phyloP scores from a whole-genome alignment of 106 monocot genomes.

The Dioscorea zingiberensis region DNA sequence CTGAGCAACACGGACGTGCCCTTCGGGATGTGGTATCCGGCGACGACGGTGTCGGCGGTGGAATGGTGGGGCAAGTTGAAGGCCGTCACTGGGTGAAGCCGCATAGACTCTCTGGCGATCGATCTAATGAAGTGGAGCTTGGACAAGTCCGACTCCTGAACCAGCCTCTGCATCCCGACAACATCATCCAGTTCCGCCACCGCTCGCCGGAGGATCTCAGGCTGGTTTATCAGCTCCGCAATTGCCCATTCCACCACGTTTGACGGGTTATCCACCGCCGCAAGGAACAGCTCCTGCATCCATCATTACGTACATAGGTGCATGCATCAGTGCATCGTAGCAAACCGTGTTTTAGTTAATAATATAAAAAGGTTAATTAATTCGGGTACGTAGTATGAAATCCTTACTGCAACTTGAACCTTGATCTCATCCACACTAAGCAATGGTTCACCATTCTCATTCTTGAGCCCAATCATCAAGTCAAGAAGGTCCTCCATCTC shows the following conservation, averaged over 20 bases:
- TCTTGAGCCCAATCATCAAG: conserved; percentile 14
- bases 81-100: conserved; percentile 32
- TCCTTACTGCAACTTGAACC: conserved; percentile 19
- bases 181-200: conserved; percentile 31
- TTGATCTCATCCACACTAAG: conserved; percentile 23
- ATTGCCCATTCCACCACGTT: conserved; percentile 40
- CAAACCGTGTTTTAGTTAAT: too few species aligned
- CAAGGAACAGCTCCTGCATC: conserved; percentile 31
- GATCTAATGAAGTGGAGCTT: conserved; percentile 27
- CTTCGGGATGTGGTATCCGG: conserved; percentile 40
- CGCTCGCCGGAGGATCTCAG: conserved; percentile 21
- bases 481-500: conserved; percentile 25
- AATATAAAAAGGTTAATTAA: too few species aligned
- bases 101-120: conserved; percentile 23
- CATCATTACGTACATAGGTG: too few species aligned
- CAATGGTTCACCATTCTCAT: conserved; percentile 7
- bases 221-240: conserved; percentile 36
- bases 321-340: too few species aligned
- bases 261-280: conserved; percentile 42
- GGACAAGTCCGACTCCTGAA: conserved; percentile 30
- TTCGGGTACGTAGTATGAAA: too few species aligned
- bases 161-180: conserved; percentile 32
- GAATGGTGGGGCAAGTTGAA: conserved; percentile 49
- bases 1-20: conserved; percentile 38
- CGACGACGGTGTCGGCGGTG: conserved; percentile 18